A percentile compares a stretch with the other conserved stretches of the same genome.
Evolutionary conservation across 805 yeast genomes (phyloP).

Genomic region (Kuraishia hungarica): DNA sequence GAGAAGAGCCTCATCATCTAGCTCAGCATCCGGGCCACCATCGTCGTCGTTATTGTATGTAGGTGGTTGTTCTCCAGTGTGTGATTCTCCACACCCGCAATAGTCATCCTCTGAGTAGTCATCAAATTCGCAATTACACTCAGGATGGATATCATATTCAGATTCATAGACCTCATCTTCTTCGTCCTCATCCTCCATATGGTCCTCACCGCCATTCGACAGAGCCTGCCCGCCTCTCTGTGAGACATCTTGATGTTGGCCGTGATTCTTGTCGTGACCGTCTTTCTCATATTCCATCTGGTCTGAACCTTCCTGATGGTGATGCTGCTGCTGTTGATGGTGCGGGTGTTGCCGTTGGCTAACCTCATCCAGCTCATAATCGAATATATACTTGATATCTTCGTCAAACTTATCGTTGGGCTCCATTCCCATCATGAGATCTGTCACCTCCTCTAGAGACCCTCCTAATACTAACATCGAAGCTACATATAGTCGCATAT

Average conservation of each 20-base stretch:
- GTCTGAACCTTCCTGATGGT: slow-evolving; percentile 1
- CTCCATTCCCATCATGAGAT: slow-evolving; percentile 45
- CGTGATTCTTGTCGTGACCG: slow-evolving; percentile 15
- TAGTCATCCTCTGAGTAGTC: slow-evolving; percentile 8
- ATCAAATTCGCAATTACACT: slow-evolving; percentile 26
- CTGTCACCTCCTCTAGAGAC: slow-evolving; percentile 40
- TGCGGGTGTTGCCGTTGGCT: slow-evolving; percentile 12
- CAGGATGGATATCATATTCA: slow-evolving; percentile 24
- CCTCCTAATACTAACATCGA: slow-evolving; percentile 42
- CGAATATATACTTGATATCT: slow-evolving; percentile 36
- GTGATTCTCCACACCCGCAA: not conserved
- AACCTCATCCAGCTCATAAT: slow-evolving; percentile 19
- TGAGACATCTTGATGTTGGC: slow-evolving; percentile 12
- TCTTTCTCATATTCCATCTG: slow-evolving; percentile 6
- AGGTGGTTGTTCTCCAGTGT: not conserved
- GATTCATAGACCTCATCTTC: slow-evolving; percentile 10
- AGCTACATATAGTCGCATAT: slow-evolving; percentile 49
- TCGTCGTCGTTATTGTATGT: slow-evolving; percentile 3
- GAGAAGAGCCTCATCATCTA: not conserved
- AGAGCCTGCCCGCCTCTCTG: not conserved
- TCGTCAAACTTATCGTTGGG: slow-evolving; percentile 62
- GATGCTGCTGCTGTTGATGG: slow-evolving; percentile 5
- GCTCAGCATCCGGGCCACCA: not conserved
- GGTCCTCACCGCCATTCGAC: slow-evolving; percentile 3
- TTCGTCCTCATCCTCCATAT: slow-evolving; percentile 13